Evolutionary conservation across 2,329 filamentous ascomycete species (phyloP).

Genomic region (Emmonsiellopsis sp.): DNA sequence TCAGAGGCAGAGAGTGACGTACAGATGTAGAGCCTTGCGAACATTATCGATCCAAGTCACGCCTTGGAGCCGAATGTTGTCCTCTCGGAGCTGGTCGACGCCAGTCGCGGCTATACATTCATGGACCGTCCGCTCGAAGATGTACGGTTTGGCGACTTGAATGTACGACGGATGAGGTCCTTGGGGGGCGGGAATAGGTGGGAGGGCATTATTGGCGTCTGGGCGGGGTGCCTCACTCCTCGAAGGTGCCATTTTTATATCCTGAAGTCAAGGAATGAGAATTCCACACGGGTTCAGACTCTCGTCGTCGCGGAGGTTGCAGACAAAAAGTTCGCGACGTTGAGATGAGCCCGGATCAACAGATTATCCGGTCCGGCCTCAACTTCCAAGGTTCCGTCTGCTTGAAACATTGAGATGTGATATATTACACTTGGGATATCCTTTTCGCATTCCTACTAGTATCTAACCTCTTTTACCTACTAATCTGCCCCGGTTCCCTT

Average conservation of each 20-base stretch:
- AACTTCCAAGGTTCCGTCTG: too few species aligned
- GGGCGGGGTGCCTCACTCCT: conserved; percentile 4
- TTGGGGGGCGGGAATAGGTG: conserved; percentile 13
- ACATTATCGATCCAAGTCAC: conserved; percentile 84
- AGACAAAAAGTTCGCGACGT: background rate
- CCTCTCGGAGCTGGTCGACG: conserved; percentile 68
- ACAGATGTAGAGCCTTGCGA: conserved; percentile 69
- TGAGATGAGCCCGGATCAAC: background rate
- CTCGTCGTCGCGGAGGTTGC: background rate
- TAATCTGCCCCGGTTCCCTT: too few species aligned
- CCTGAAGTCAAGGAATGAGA: background rate
- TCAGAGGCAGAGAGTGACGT: conserved; percentile 26
- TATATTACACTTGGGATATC: too few species aligned
- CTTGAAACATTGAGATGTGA: too few species aligned
- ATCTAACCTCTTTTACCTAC: too few species aligned
- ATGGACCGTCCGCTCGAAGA: conserved; percentile 71
- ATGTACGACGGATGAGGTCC: conserved; percentile 55
- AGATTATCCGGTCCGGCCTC: background rate
- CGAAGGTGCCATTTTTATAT: conserved; percentile 6
- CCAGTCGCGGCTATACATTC: conserved; percentile 59
- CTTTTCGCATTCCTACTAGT: too few species aligned
- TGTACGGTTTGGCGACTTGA: conserved; percentile 62
- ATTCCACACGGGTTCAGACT: background rate
- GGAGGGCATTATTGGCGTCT: background rate
- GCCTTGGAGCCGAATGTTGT: conserved; percentile 70